phyloP scores from a whole-genome alignment of 2,329 filamentous ascomycete species.

The Aureobasidium zeae region DNA sequence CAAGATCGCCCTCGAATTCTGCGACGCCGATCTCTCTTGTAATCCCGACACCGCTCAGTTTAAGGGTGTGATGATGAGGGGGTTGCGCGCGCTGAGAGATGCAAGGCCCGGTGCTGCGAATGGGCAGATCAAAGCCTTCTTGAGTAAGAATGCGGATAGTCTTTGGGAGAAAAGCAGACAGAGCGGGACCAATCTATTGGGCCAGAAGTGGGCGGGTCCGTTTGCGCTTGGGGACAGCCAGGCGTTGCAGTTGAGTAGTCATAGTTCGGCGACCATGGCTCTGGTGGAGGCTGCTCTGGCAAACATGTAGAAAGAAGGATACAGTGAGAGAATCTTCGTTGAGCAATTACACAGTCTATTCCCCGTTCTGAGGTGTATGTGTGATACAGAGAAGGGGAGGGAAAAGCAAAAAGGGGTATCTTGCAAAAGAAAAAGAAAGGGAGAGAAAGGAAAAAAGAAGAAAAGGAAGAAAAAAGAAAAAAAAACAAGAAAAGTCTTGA shows the following conservation, averaged over 20 bases:
- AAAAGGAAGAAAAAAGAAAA: no score
- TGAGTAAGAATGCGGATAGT: slow-evolving; percentile 53
- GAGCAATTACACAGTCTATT: no score
- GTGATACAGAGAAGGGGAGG: no score
- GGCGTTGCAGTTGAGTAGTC: slow-evolving; percentile 25
- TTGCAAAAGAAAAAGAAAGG: no score
- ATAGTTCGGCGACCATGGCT: slow-evolving; percentile 17
- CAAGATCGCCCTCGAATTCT: slow-evolving; percentile 34
- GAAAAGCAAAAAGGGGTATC: no score
- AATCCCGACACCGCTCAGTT: slow-evolving; percentile 43
- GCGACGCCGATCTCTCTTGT: slow-evolving; percentile 20
- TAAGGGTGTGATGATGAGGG: slow-evolving; percentile 62
- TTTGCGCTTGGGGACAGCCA: slow-evolving; percentile 28
- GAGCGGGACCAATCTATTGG: slow-evolving; percentile 40
- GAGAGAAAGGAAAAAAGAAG: no score
- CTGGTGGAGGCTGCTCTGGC: slow-evolving; percentile 28
- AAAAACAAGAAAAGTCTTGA: no score
- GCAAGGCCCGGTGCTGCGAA: slow-evolving; percentile 44
- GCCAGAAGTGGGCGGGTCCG: slow-evolving; percentile 58
- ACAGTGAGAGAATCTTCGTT: no score
- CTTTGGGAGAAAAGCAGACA: slow-evolving; percentile 53
- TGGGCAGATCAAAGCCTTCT: slow-evolving; percentile 35
- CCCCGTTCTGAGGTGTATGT: no score
- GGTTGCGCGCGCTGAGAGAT: slow-evolving; percentile 50
- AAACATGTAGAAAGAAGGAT: slow-evolving; percentile 5